Percentiles rank a stretch among this genome's conserved stretches.
Evolutionary conservation across 164 flowering plant species (phyloP).

Genomic region (Chloranthus sessilifolius): DNA sequence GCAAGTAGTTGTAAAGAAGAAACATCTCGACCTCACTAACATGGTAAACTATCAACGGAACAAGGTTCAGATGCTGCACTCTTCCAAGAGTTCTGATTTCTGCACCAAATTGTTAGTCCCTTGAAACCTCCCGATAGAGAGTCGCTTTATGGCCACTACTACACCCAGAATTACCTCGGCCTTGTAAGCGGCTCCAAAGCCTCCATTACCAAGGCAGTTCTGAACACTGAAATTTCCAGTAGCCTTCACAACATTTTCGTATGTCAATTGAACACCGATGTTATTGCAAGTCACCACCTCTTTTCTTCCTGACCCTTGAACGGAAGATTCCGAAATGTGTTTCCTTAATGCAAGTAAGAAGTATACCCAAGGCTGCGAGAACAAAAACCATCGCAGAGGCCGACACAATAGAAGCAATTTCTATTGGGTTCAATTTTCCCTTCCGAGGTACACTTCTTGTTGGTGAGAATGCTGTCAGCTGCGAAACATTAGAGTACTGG

Average conservation of each 20-base stretch:
- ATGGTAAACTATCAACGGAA: conserved; percentile 81
- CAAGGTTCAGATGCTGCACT: conserved; percentile 75
- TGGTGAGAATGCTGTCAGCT: conserved; percentile 12
- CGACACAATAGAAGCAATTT: conserved; percentile 76
- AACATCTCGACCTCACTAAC: conserved; percentile 93
- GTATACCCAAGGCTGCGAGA: conserved; percentile 55
- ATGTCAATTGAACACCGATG: conserved; percentile 62
- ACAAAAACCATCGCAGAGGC: conserved; percentile 83
- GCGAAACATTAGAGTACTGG: too few relatives aligned
- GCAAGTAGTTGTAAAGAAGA: conserved; percentile 72
- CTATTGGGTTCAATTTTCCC: conserved; percentile 56
- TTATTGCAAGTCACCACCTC: conserved; percentile 64
- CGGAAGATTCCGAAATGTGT: conserved; percentile 47
- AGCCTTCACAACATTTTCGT: conserved; percentile 69
- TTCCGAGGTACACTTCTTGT: conserved; percentile 14
- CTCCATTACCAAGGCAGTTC: conserved; percentile 91
- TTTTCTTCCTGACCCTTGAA: conserved; percentile 42
- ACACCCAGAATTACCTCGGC: conserved; percentile 74
- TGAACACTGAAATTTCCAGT: conserved; percentile 70
- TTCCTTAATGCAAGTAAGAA: conserved; percentile 66
- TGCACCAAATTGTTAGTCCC: conserved; percentile 86
- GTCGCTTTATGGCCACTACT: conserved; percentile 73
- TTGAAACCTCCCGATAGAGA: conserved; percentile 82
- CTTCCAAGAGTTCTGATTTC: conserved; percentile 85
- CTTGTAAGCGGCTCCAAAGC: conserved; percentile 92